Conservation (phyloP, 768 basidiomycete genomes). For the Amanita subjunquillea region DNA sequence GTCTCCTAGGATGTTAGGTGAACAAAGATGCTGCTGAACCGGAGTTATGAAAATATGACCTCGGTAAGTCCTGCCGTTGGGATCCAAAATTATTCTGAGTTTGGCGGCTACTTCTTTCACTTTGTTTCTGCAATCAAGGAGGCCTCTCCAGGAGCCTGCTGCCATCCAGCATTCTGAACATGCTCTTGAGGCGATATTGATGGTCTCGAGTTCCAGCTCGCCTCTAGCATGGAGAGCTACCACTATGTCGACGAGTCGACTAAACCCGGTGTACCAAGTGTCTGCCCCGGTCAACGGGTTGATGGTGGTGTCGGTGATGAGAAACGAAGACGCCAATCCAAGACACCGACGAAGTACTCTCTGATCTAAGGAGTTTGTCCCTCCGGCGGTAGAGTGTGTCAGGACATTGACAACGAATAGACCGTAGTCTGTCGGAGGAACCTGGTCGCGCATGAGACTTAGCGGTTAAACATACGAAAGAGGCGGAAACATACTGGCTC, state of each 20-base stretch:
- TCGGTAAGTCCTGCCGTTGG: slow-evolving; percentile 40
- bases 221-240: slow-evolving; percentile 56
- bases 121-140: slow-evolving; percentile 53
- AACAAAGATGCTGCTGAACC: not conserved
- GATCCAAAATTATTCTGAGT: slow-evolving; percentile 47
- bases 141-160: slow-evolving; percentile 55
- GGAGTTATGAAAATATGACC: slow-evolving; percentile 14
- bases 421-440: slow-evolving; percentile 47
- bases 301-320: slow-evolving; percentile 63
- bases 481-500: slow-evolving; percentile 5
- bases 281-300: slow-evolving; percentile 43
- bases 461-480: slow-evolving; percentile 2
- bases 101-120: slow-evolving; percentile 52
- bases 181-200: slow-evolving; percentile 56
- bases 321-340: slow-evolving; percentile 66
- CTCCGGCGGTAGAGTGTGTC: slow-evolving; percentile 33
- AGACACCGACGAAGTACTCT: slow-evolving; percentile 50
- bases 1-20: slow-evolving; percentile 18
- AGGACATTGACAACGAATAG: slow-evolving; percentile 49
- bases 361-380: slow-evolving; percentile 45
- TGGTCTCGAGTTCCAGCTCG: slow-evolving; percentile 69
- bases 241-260: slow-evolving; percentile 60
- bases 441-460: slow-evolving; percentile 11
- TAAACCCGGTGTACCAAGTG: slow-evolving; percentile 62
- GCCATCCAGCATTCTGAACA: slow-evolving; percentile 80